phyloP scores from a whole-genome alignment of 1,139 yeast genomes.

The Wickerhamomyces sp. region DNA sequence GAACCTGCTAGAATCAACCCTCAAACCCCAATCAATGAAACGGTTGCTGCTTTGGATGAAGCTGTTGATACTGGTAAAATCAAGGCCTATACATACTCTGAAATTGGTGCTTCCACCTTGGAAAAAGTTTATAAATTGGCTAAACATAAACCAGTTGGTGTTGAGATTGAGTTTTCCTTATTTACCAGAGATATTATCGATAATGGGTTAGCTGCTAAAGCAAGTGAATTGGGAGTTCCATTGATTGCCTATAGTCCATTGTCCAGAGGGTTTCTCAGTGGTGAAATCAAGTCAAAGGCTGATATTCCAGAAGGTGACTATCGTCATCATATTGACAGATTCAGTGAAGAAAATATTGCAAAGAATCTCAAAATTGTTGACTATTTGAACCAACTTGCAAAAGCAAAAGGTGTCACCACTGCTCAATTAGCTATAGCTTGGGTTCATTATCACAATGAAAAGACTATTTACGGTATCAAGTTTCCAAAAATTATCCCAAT shows the following conservation, averaged over 20 bases:
- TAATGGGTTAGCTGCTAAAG: slow-evolving; percentile 56
- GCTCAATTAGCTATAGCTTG: slow-evolving; percentile 75
- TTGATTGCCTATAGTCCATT: slow-evolving; percentile 79
- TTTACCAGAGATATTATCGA: slow-evolving; percentile 54
- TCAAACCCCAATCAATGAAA: slow-evolving; percentile 42
- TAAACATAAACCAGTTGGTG: slow-evolving; percentile 46
- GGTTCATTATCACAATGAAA: slow-evolving; percentile 42
- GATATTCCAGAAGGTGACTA: slow-evolving; percentile 53
- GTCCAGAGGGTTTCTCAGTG: slow-evolving; percentile 75
- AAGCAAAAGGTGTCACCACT: slow-evolving; percentile 41
- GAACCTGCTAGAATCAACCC: slow-evolving; percentile 68
- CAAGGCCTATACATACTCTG: slow-evolving; percentile 68
- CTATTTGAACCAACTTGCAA: slow-evolving; percentile 42
- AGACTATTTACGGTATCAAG: slow-evolving; percentile 35
- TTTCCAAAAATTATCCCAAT: slow-evolving; percentile 67
- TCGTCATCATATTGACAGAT: slow-evolving; percentile 51
- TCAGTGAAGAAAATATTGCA: slow-evolving; percentile 49
- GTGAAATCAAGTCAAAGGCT: slow-evolving; percentile 41
- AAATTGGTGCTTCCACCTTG: slow-evolving; percentile 59
- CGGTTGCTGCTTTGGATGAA: slow-evolving; percentile 46
- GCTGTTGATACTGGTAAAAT: slow-evolving; percentile 52
- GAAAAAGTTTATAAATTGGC: slow-evolving; percentile 46
- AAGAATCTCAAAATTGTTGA: slow-evolving; percentile 45
- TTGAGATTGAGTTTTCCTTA: slow-evolving; percentile 73
- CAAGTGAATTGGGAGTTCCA: slow-evolving; percentile 57